phyloP scores from a whole-genome alignment of 495 filamentous ascomycete species.

The Podospora sp. region DNA sequence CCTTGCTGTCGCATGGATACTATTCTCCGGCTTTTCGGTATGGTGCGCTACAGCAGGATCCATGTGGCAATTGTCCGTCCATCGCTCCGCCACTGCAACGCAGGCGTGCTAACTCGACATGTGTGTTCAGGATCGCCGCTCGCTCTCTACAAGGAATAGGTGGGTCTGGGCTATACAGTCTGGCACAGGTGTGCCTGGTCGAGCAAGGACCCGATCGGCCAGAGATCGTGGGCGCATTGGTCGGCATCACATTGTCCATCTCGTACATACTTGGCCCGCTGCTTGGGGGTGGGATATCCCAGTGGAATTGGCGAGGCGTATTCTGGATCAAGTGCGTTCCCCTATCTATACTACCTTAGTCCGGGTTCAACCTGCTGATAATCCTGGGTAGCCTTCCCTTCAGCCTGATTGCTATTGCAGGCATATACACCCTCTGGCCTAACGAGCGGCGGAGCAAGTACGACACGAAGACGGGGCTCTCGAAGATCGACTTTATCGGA shows the following conservation, averaged over 20 bases:
- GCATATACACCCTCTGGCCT: constrained; percentile 59
- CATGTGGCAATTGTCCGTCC: constrained; percentile 57
- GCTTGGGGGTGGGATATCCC: constrained; percentile 68
- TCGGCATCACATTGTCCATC: constrained; percentile 48
- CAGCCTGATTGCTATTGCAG: constrained; percentile 54
- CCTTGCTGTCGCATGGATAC: constrained; percentile 50
- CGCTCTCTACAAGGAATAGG: constrained; percentile 66
- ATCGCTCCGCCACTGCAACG: not conserved
- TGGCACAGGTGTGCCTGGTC: constrained; percentile 57
- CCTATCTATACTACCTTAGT: not conserved
- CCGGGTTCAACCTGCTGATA: constrained; percentile 13
- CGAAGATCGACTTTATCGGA: constrained; percentile 60
- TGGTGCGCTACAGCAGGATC: constrained; percentile 57
- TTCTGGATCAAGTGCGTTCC: constrained; percentile 68
- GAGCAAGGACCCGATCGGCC: constrained; percentile 57
- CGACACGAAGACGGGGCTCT: constrained; percentile 32
- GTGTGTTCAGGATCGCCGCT: constrained; percentile 53
- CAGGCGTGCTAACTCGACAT: not conserved
- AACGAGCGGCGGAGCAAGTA: constrained; percentile 31
- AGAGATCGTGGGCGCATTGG: constrained; percentile 46
- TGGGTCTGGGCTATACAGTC: constrained; percentile 59
- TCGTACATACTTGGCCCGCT: constrained; percentile 63
- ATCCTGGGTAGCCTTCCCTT: constrained; percentile 54
- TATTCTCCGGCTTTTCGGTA: constrained; percentile 59
- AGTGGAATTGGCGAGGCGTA: constrained; percentile 67